Base-by-base conservation (phyloP, 2,329 filamentous ascomycete species). In the Aspergillus sp. region DNA sequence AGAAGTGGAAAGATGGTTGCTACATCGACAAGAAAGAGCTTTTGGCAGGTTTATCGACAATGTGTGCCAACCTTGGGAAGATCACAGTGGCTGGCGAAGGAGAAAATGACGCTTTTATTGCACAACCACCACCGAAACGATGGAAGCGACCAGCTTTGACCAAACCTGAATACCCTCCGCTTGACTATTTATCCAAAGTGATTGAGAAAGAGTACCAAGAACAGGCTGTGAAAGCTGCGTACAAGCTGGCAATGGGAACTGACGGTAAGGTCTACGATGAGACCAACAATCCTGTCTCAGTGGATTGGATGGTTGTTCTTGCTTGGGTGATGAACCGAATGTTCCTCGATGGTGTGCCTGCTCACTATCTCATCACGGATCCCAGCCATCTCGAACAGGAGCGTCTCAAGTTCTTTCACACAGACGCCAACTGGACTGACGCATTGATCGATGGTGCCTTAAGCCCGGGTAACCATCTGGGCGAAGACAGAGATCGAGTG, bases 381-480 rank as follows among this genome's bases (percentile, higher is more conserved):
- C 64, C 69, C 0, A 54, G 48, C 0, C 52, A 65, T 33, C 53
- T 76, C 0, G 63, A 56, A 0, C 39, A 33, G 4, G 73, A 76
- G 49, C 62, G 47, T 7, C 43, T 76, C 0, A 62, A 70, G 0
- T 72, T 74, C 58, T 76, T 76, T 57, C 48, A 61, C 33, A 69
- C 76, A 7, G 73, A 77, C 44, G 27, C 47, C 1, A 63, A 63
- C 44, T 76, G 73, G 73, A 50, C 68, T 0, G 67, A 72, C 40
- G 63, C 62, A 5, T 43, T 75, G 3, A 48, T 75, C 1, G 73
- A 76, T 46, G 73, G 73, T 0, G 73, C 66, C 0, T 55, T 76
- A 0, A 65, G 58, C 7, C 44, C 71, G 1, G 72, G 53, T 0
- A 74, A 73, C 52, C 67, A 73, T 44, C 33, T 62, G 0, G 58